A percentile compares a stretch with the other conserved stretches of the same genome.
phyloP scores from a whole-genome alignment of 371 early-diverging fungal genomes.

The Mycotypha africana region DNA sequence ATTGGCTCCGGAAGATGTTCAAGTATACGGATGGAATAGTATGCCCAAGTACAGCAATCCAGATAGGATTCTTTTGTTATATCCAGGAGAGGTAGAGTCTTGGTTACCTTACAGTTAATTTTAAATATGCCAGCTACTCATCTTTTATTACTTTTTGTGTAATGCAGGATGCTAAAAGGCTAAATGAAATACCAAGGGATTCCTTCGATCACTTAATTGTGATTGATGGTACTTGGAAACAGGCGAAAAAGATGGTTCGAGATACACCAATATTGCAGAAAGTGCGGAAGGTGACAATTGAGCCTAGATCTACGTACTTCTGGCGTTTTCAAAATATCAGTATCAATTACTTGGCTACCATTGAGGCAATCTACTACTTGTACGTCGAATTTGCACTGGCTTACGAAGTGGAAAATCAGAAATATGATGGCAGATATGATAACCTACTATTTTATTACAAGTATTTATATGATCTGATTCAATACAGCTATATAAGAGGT shows the following conservation, averaged over 20 bases:
- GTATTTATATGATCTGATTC: conserved; percentile 81
- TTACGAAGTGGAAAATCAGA: conserved; percentile 20
- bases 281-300: conserved; percentile 53
- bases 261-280: conserved; percentile 39
- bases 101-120: not conserved
- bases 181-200: conserved; percentile 52
- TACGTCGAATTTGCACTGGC: conserved; percentile 66
- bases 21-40: conserved; percentile 49
- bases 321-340: conserved; percentile 86
- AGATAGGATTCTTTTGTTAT: conserved; percentile 67
- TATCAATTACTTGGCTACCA: conserved; percentile 78
- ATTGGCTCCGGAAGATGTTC: conserved; percentile 64
- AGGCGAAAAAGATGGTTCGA: conserved; percentile 73
- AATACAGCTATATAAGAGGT: conserved; percentile 38
- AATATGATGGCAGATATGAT: conserved; percentile 73
- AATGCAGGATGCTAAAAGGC: conserved; percentile 57
- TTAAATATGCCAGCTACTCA: not conserved
- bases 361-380: conserved; percentile 93
- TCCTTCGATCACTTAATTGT: conserved; percentile 78
- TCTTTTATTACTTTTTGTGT: too few relatives aligned
- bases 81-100: conserved; percentile 68
- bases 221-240: conserved; percentile 92
- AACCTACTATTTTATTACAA: conserved; percentile 87
- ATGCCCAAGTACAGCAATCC: conserved; percentile 55
- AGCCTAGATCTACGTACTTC: conserved; percentile 75